Evolutionary conservation across 1,284 basidiomycete species (phyloP).

Genomic region (Apiotrichum siamense): DNA sequence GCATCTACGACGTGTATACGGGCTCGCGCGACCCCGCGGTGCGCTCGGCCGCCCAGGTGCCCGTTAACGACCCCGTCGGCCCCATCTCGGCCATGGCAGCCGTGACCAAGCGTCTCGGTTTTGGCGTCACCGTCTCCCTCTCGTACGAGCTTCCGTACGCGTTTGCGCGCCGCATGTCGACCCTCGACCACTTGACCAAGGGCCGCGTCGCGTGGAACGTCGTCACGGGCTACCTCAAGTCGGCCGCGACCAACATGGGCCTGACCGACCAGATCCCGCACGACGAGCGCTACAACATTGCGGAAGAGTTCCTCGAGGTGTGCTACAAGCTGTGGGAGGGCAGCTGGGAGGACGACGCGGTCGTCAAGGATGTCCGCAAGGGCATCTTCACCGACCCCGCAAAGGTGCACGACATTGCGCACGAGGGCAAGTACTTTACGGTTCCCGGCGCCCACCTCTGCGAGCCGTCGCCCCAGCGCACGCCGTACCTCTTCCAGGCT

Average conservation of each 20-base stretch:
- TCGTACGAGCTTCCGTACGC: constrained; percentile 39
- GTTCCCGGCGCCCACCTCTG: constrained; percentile 42
- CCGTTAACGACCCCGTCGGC: constrained; percentile 12
- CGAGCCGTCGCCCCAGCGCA: constrained; percentile 39
- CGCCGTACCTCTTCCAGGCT: constrained; percentile 43
- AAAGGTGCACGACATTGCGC: constrained; percentile 36
- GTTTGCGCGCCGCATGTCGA: constrained; percentile 39
- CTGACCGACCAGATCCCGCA: constrained; percentile 20
- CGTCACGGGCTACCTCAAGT: constrained; percentile 42
- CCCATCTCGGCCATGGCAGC: constrained; percentile 16
- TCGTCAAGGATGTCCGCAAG: constrained; percentile 22
- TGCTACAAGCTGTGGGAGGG: constrained; percentile 47
- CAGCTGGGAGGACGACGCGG: constrained; percentile 43
- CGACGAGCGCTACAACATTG: constrained; percentile 25
- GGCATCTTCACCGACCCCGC: constrained; percentile 33
- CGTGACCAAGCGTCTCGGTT: constrained; percentile 12
- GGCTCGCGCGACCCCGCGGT: constrained; percentile 12
- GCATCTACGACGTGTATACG: constrained; percentile 16
- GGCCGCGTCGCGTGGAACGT: constrained; percentile 45
- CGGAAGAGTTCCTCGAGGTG: constrained; percentile 20
- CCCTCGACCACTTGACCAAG: constrained; percentile 46
- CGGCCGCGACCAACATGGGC: constrained; percentile 38
- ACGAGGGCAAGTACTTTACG: constrained; percentile 37
- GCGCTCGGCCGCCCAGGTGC: constrained; percentile 9
- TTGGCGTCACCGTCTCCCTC: constrained; percentile 19